phyloP scores from a whole-genome alignment of 306 rosid genomes.

The Purshia tridentata region DNA sequence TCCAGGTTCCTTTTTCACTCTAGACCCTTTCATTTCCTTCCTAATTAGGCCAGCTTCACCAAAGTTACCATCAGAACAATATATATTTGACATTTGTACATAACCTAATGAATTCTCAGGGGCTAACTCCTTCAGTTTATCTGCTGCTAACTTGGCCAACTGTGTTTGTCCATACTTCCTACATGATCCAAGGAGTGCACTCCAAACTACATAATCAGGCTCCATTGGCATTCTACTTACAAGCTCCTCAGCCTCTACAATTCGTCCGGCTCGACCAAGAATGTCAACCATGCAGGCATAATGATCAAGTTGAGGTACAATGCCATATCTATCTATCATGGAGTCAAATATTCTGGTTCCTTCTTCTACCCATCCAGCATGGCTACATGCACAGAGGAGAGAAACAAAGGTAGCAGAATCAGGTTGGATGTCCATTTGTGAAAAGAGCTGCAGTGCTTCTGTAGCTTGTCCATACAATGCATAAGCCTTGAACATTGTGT shows the following conservation, averaged over 20 bases:
- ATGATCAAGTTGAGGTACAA: constrained; percentile 68
- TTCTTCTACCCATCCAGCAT: constrained; percentile 71
- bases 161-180: constrained; percentile 64
- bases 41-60: constrained; percentile 59
- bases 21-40: constrained; percentile 67
- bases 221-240: constrained; percentile 69
- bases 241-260: constrained; percentile 63
- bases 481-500: constrained; percentile 79
- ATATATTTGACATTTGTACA: constrained; percentile 84
- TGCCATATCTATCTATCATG: constrained; percentile 45
- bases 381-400: constrained; percentile 85
- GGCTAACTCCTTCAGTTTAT: constrained; percentile 60
- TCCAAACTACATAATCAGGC: constrained; percentile 90
- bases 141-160: constrained; percentile 73
- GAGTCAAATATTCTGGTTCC: constrained; percentile 56
- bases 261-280: constrained; percentile 75
- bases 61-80: constrained; percentile 57
- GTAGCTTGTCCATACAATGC: constrained; percentile 75
- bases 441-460: constrained; percentile 64
- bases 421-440: constrained; percentile 47
- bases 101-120: constrained; percentile 67
- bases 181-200: constrained; percentile 86
- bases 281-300: constrained; percentile 92
- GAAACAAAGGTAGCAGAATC: constrained; percentile 82
- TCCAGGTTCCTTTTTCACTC: constrained; percentile 85